phyloP scores from a whole-genome alignment of 352 stramenopile species.

The Pythium utonaiense region DNA sequence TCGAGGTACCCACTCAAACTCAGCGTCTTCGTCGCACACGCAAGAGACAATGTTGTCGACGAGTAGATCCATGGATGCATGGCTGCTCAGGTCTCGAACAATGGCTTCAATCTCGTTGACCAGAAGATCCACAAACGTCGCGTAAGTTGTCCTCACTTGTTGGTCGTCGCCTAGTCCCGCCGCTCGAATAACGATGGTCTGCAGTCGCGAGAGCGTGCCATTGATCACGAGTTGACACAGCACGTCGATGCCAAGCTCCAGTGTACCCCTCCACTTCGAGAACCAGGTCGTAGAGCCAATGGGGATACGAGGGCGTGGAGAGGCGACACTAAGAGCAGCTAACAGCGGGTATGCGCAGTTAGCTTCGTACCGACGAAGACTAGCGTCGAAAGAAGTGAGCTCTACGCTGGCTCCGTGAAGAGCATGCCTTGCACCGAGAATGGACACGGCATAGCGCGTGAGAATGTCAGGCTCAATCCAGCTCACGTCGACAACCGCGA shows the following conservation, averaged over 20 bases:
- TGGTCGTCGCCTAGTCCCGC: conserved; percentile 6
- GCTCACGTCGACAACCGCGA: conserved; percentile 19
- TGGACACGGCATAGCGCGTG: conserved; percentile 8
- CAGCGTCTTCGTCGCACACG: conserved; percentile 22
- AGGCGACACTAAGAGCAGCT: conserved; percentile 3
- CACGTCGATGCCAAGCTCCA: conserved; percentile 20
- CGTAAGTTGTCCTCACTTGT: conserved; percentile 11
- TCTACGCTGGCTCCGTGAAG: not conserved
- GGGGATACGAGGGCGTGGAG: not conserved
- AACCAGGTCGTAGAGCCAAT: conserved; percentile 14
- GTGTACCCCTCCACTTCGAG: conserved; percentile 12
- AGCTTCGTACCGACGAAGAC: conserved; percentile 4
- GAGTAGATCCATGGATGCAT: conserved; percentile 19
- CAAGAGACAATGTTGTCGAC: conserved; percentile 28
- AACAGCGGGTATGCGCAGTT: conserved; percentile 8
- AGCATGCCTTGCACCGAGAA: conserved; percentile 6
- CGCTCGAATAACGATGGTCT: conserved; percentile 8
- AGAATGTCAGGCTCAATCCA: conserved; percentile 22
- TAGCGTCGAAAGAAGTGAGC: not conserved
- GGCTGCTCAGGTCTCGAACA: conserved; percentile 15
- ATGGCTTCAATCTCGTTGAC: conserved; percentile 6
- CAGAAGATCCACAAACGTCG: conserved; percentile 9
- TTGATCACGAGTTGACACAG: conserved; percentile 19
- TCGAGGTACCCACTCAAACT: conserved; percentile 19
- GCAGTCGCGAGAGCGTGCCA: conserved; percentile 1